phyloP scores from a whole-genome alignment of 2,329 filamentous ascomycete species.

The Coniochaeta sp. region DNA sequence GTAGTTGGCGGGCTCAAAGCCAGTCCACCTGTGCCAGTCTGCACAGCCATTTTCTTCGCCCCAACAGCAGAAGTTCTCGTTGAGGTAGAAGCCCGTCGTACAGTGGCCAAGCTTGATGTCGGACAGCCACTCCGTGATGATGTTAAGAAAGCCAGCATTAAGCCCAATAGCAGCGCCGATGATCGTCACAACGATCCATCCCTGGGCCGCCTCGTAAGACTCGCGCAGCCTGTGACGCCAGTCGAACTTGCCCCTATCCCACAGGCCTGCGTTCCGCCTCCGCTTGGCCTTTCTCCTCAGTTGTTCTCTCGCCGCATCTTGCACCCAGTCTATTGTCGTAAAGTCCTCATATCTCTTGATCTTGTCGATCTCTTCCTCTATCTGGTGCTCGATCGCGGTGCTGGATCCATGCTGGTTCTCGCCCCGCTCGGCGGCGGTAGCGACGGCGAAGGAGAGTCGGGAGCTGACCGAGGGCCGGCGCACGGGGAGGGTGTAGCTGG shows the following conservation, averaged over 20 bases:
- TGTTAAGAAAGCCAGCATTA: constrained; percentile 89
- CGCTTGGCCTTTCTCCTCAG: constrained; percentile 69
- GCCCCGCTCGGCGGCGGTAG: constrained; percentile 55
- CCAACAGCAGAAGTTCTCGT: constrained; percentile 98
- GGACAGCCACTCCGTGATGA: constrained; percentile 92
- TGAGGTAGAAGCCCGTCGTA: constrained; percentile 91
- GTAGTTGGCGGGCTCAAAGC: constrained; percentile 73
- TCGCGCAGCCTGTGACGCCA: constrained; percentile 80
- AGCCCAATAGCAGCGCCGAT: constrained; percentile 89
- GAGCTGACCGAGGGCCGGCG: constrained; percentile 53
- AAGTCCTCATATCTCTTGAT: constrained; percentile 99
- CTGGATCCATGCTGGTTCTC: constrained; percentile 42
- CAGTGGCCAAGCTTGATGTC: constrained; percentile 97
- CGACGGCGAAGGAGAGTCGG: constrained; percentile 59
- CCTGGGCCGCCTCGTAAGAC: constrained; percentile 92
- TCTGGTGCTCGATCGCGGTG: constrained; percentile 56
- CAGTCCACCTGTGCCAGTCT: constrained; percentile 87
- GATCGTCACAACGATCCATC: constrained; percentile 94
- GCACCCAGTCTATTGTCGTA: constrained; percentile 98
- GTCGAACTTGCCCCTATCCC: constrained; percentile 60
- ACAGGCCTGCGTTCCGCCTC: constrained; percentile 64
- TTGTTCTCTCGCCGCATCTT: constrained; percentile 90
- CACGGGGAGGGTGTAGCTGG: constrained; percentile 18
- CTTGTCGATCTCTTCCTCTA: constrained; percentile 92
- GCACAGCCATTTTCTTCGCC: constrained; percentile 83